These are phyloP conservation scores for Sapria himalayana DNA, from an alignment of 345 rosid genomes.

Conservation along the genomic window DNA sequence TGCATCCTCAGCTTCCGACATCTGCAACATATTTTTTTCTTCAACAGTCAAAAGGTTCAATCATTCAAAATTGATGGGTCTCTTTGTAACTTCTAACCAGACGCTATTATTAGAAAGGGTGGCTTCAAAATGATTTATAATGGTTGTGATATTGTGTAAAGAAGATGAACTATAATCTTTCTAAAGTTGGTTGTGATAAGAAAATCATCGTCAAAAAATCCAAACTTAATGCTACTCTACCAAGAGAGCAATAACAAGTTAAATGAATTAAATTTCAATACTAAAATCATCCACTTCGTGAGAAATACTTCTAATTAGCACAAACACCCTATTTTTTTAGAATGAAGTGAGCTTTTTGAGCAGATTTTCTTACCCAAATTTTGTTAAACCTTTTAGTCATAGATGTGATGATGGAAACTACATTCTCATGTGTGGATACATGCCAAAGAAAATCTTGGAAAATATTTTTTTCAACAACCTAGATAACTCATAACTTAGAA, in stretches of 20 bases:
- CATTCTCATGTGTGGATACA: constrained; percentile 64
- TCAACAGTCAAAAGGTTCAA: too few relatives aligned
- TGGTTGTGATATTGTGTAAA: constrained; percentile 83
- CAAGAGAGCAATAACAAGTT: constrained; percentile 72
- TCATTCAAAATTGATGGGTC: constrained; percentile 34
- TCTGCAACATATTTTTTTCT: too few relatives aligned
- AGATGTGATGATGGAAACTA: constrained; percentile 62
- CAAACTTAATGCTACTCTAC: constrained; percentile 45
- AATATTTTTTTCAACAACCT: constrained; percentile 63
- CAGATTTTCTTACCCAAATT: constrained; percentile 57
- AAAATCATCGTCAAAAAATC: constrained; percentile 61
- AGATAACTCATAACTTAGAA: too few relatives aligned
- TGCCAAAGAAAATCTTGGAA: constrained; percentile 64
- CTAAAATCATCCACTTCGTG: not conserved
- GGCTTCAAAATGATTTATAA: constrained; percentile 65
- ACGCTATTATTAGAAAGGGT: constrained; percentile 56
- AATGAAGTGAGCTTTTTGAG: constrained; percentile 69
- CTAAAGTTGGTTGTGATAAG: constrained; percentile 34
- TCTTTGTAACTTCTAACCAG: constrained; percentile 41
- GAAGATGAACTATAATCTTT: constrained; percentile 33
- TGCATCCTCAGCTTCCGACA: too few relatives aligned
- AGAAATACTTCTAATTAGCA: constrained; percentile 1
- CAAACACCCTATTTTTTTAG: constrained; percentile 13
- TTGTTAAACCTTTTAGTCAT: constrained; percentile 53
- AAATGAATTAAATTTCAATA: not conserved